phyloP scores from a whole-genome alignment of 2,329 filamentous ascomycete genomes.

The Ilyonectria robusta region DNA sequence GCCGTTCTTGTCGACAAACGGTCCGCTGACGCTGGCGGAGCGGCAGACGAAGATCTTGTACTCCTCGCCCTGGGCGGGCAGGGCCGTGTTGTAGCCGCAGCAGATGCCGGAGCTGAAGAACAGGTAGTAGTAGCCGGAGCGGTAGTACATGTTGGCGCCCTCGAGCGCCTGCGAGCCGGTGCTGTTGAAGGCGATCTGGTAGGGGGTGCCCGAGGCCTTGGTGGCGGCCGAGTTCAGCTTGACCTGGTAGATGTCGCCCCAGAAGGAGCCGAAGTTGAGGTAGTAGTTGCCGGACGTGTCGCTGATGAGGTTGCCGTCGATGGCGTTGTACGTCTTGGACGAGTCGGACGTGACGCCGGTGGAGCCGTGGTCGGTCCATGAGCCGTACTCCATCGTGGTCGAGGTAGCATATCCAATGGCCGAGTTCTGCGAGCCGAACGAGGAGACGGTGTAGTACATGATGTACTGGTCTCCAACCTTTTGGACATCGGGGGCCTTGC shows the following conservation, averaged over 20 bases:
- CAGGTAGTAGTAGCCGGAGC: constrained; percentile 73
- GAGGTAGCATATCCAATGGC: constrained; percentile 71
- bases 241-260: constrained; percentile 74
- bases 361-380: constrained; percentile 72
- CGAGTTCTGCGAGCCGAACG: constrained; percentile 72
- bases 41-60: constrained; percentile 78
- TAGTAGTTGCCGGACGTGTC: constrained; percentile 56
- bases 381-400: constrained; percentile 64
- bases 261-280: constrained; percentile 79
- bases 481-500: constrained; percentile 34
- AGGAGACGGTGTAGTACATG: constrained; percentile 75
- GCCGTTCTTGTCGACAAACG: constrained; percentile 71
- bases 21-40: constrained; percentile 64
- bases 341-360: constrained; percentile 64
- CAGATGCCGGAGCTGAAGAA: constrained; percentile 74
- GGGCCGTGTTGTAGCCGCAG: constrained; percentile 69
- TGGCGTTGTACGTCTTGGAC: constrained; percentile 68
- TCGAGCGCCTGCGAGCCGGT: constrained; percentile 68
- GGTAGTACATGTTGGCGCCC: constrained; percentile 68
- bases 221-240: constrained; percentile 58
- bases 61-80: constrained; percentile 70
- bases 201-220: constrained; percentile 43
- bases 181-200: constrained; percentile 67
- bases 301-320: constrained; percentile 70
- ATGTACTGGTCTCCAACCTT: constrained; percentile 72